phyloP scores from a whole-genome alignment of 805 yeast species.

The Ogataea zsoltii region DNA sequence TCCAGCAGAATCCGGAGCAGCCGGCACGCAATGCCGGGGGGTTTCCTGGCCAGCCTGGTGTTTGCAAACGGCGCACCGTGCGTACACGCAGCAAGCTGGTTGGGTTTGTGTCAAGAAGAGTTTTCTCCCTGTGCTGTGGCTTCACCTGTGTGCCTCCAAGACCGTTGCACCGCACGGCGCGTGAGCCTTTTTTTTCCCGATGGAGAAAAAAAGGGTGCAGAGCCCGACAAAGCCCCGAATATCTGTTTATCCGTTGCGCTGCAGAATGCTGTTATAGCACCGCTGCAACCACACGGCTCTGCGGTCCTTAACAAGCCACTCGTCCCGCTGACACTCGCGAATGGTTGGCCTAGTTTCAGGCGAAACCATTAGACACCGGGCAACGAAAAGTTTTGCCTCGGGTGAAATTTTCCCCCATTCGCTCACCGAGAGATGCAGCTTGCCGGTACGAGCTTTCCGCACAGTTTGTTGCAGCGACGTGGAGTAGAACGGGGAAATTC shows the following conservation, averaged over 20 bases:
- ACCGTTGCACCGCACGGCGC: too few species aligned
- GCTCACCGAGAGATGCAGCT: slow-evolving; percentile 36
- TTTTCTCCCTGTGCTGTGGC: too few species aligned
- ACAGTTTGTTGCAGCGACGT: slow-evolving; percentile 44
- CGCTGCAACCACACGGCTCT: slow-evolving; percentile 32
- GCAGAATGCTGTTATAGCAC: slow-evolving; percentile 34
- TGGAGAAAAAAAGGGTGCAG: too few species aligned
- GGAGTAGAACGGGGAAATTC: slow-evolving; percentile 61
- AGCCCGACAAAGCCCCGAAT: neutral
- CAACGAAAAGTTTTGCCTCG: slow-evolving; percentile 48
- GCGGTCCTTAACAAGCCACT: slow-evolving; percentile 48
- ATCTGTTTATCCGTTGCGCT: neutral
- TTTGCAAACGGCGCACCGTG: too few species aligned
- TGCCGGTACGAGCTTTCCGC: slow-evolving; percentile 43
- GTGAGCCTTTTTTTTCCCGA: too few species aligned
- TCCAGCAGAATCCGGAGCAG: too few species aligned
- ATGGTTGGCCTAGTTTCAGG: slow-evolving; percentile 39
- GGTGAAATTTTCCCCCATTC: slow-evolving; percentile 46
- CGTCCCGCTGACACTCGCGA: slow-evolving; percentile 41
- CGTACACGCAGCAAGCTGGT: too few species aligned
- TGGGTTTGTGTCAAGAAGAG: too few species aligned
- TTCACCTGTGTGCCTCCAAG: too few species aligned
- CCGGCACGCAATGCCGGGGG: too few species aligned
- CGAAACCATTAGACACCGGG: slow-evolving; percentile 40
- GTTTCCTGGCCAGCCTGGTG: too few species aligned